phyloP scores from a whole-genome alignment of 1,139 yeast species.

The Saccharomyces hybrid region DNA sequence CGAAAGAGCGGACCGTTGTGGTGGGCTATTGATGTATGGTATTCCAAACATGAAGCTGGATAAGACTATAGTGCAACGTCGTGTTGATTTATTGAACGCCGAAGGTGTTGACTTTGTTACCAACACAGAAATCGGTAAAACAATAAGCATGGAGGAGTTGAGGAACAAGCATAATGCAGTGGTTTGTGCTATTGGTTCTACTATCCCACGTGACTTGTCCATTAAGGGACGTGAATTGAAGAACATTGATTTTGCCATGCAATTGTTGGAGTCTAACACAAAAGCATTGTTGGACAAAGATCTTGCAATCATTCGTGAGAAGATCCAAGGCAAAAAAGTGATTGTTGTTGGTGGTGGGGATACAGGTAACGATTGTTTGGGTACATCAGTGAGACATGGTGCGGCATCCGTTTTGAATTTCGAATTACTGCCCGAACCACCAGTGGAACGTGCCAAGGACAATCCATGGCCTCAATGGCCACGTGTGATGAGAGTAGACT shows the following conservation, averaged over 20 bases:
- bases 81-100: conserved; percentile 82
- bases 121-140: conserved; percentile 78
- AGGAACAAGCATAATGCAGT: conserved; percentile 68
- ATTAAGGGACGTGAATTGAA: conserved; percentile 90
- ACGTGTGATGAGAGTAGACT: conserved; percentile 92
- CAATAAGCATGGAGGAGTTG: conserved; percentile 62
- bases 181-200: conserved; percentile 89
- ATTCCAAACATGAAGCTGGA: conserved; percentile 98
- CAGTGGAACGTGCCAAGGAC: conserved; percentile 78
- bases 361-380: conserved; percentile 98
- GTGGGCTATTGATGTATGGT: conserved; percentile 98
- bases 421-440: conserved; percentile 90
- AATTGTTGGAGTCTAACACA: conserved; percentile 80
- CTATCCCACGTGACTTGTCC: conserved; percentile 89
- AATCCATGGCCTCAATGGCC: conserved; percentile 99
- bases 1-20: conserved; percentile 92
- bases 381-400: conserved; percentile 95
- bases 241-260: conserved; percentile 93
- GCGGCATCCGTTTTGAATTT: conserved; percentile 91
- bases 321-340: conserved; percentile 78
- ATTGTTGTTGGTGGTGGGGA: conserved; percentile 99
- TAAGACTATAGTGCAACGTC: conserved; percentile 84
- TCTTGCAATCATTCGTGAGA: conserved; percentile 65
- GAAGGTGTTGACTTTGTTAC: conserved; percentile 82
- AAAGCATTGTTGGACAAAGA: conserved; percentile 79